These are phyloP conservation scores for Chaetomidium leptoderma DNA, from an alignment of 495 filamentous ascomycete species.

Conservation along the genomic window DNA sequence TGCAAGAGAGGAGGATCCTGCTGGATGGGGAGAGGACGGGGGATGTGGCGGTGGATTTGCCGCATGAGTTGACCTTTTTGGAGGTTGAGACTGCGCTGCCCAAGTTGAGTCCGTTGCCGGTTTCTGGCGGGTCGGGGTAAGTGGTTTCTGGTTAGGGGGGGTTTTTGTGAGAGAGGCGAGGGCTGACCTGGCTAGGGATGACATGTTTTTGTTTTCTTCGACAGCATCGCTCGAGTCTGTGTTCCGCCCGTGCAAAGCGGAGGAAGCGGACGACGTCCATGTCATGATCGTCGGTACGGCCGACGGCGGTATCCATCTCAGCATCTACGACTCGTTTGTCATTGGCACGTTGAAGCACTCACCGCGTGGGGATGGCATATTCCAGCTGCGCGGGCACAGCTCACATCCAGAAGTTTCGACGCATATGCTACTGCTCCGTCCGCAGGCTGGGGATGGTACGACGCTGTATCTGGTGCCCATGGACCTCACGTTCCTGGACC, in stretches of 20 bases:
- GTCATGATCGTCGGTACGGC: conserved; percentile 75
- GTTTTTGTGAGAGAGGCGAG: not conserved
- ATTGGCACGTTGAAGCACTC: conserved; percentile 62
- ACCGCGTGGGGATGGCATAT: conserved; percentile 6
- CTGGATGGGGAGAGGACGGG: conserved; percentile 31
- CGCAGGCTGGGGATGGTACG: conserved; percentile 24
- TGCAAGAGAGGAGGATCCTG: conserved; percentile 32
- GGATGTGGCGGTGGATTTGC: conserved; percentile 53
- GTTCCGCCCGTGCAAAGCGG: conserved; percentile 57
- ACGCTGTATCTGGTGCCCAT: conserved; percentile 65
- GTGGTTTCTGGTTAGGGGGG: conserved; percentile 17
- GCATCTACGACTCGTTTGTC: conserved; percentile 85
- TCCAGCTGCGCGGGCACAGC: conserved; percentile 55
- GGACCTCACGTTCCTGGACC: conserved; percentile 74
- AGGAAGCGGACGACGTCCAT: conserved; percentile 69
- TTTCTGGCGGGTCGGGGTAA: conserved; percentile 55
- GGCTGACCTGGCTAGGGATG: conserved; percentile 49
- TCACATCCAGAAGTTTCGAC: conserved; percentile 72
- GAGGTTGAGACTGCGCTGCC: conserved; percentile 79
- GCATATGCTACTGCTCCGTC: conserved; percentile 63
- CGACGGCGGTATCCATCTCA: conserved; percentile 73
- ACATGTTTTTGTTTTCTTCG: conserved; percentile 62
- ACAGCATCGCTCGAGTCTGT: conserved; percentile 67
- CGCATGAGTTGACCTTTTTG: conserved; percentile 68
- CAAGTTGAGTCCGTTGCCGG: conserved; percentile 66